A percentile compares a stretch with the other conserved stretches of the same genome.
Conservation (phyloP, 1,284 basidiomycete species). For the Agroathelia rolfsii region DNA sequence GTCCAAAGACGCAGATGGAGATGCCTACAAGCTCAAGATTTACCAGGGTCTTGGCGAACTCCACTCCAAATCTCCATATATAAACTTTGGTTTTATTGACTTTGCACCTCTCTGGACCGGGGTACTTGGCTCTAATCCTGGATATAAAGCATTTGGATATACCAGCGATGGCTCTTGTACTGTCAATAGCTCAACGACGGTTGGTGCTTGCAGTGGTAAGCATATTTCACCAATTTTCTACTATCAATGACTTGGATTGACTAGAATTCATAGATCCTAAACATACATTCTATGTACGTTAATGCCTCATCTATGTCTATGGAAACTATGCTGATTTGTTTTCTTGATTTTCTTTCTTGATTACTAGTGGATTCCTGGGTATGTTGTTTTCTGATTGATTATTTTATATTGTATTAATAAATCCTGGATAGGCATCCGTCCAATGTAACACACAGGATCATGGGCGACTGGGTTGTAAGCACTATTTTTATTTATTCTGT, state of each 20-base stretch:
- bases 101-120: conserved; percentile 36
- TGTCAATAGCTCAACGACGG: conserved; percentile 18
- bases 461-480: too few species aligned
- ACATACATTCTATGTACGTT: conserved; percentile 38
- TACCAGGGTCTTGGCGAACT: conserved; percentile 26
- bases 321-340: too few species aligned
- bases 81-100: conserved; percentile 35
- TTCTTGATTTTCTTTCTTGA: too few species aligned
- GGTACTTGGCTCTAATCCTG: conserved; percentile 29
- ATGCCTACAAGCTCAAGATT: conserved; percentile 32
- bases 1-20: conserved; percentile 23
- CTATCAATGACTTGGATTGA: too few species aligned
- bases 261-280: too few species aligned
- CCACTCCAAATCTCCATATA: conserved; percentile 12
- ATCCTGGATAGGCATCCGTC: conserved; percentile 28
- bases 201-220: conserved; percentile 25
- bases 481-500: too few species aligned
- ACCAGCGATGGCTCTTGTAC: conserved; percentile 28
- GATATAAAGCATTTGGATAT: conserved; percentile 38
- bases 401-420: too few species aligned
- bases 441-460: conserved; percentile 30
- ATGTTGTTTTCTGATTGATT: conserved; percentile 11
- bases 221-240: too few species aligned
- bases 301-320: too few species aligned
- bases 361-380: conserved; percentile 43